phyloP scores from a whole-genome alignment of 1,139 yeast species.

The Sugiyamaella castrensis region DNA sequence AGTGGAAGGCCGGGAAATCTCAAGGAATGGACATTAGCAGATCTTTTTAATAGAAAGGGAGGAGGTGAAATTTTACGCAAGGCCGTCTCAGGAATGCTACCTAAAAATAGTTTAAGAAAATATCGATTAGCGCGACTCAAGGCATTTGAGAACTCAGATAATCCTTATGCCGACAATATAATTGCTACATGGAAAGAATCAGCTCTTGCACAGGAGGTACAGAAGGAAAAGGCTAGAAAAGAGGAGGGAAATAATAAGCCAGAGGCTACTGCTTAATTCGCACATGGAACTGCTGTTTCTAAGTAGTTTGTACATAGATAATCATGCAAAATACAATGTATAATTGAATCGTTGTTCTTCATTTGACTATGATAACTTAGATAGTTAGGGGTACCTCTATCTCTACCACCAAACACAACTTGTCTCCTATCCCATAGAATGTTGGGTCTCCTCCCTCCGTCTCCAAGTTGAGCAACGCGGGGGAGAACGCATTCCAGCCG shows the following conservation, averaged over 20 bases:
- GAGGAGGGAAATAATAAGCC: not conserved
- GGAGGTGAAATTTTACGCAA: conserved; percentile 74
- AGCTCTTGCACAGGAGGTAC: conserved; percentile 14
- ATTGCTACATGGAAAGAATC: conserved; percentile 82
- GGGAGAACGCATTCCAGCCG: too few species aligned
- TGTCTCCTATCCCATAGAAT: too few species aligned
- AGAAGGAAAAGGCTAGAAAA: not conserved
- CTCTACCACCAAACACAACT: too few species aligned
- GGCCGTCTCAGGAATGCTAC: conserved; percentile 96
- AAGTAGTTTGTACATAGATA: too few species aligned
- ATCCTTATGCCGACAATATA: conserved; percentile 80
- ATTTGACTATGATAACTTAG: not conserved
- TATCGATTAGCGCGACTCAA: conserved; percentile 79
- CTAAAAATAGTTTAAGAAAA: conserved; percentile 81
- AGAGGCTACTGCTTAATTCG: too few species aligned
- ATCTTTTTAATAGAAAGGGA: conserved; percentile 74
- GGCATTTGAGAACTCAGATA: conserved; percentile 81
- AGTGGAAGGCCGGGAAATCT: conserved; percentile 88
- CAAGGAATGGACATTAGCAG: conserved; percentile 78
- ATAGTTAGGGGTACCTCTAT: not conserved
- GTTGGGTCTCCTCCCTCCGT: too few species aligned
- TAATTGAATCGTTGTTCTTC: not conserved
- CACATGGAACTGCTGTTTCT: too few species aligned
- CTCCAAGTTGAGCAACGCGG: too few species aligned
- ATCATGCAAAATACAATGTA: too few species aligned